Conservation (phyloP, 139 green algal genomes). For the Volvox africanus region DNA sequence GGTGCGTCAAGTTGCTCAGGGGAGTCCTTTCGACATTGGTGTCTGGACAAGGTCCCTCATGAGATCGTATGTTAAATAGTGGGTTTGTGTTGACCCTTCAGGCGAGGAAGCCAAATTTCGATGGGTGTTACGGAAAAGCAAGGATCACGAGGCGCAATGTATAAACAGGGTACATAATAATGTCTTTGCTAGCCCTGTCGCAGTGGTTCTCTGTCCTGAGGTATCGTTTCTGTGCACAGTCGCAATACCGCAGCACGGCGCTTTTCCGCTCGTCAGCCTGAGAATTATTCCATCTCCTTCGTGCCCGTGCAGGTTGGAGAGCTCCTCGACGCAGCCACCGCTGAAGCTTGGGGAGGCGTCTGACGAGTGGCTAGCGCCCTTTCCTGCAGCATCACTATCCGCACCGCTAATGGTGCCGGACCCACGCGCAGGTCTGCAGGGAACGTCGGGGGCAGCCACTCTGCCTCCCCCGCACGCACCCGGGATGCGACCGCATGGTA, state of each 20-base stretch:
- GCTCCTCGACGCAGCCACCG: neutral
- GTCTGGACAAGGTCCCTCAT: too few species aligned
- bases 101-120: too few species aligned
- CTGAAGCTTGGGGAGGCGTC: conserved; percentile 33
- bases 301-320: conserved; percentile 28
- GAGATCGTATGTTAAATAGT: too few species aligned
- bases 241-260: too few species aligned
- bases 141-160: too few species aligned
- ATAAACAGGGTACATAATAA: neutral
- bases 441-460: neutral
- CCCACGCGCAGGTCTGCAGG: neutral
- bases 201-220: too few species aligned
- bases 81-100: too few species aligned
- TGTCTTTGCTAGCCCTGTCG: neutral
- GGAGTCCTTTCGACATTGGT: neutral
- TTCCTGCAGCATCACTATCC: neutral
- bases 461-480: neutral
- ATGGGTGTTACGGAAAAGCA: too few species aligned
- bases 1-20: neutral
- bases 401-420: conserved; percentile 14
- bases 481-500: neutral
- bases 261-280: too few species aligned
- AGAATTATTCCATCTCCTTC: too few species aligned
- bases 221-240: too few species aligned
- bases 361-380: conserved; percentile 40